Evolutionary conservation across 139 green algal species (phyloP), one percentile per base, ranked within the genome.

Genomic region (Volvox reticuliferus): DNA sequence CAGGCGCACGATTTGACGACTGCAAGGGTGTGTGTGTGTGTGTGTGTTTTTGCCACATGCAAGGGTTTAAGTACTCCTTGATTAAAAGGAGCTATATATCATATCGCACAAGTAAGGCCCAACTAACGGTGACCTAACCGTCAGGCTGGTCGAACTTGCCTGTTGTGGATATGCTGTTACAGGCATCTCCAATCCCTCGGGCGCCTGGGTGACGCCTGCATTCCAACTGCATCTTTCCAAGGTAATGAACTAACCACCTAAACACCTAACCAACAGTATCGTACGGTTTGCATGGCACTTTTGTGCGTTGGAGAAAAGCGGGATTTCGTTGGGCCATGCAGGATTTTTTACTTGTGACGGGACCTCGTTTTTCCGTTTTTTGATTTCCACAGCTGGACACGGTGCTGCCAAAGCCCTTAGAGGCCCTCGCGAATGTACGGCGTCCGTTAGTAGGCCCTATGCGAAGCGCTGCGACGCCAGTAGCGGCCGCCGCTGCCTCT

Each of bases 221-320:
- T 99, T 99, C 87, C 95, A 97, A 86, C 93, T 98, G 62, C 95
- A 97, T 87, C 37, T 82, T 17, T 94, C 91, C 44, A 94, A 94
- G 37, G 68, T 99, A 36, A 96, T 35, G 44, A 55, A 55, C 5
- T 55, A 55, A n/a, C n/a, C n/a, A n/a, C n/a, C n/a, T 55, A 55
- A 5, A 5, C 9, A 55, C 44, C 44, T 55, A 55, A 55, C 44
- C 5, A 55, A 5, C 44, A 55, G 44, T 55, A 9, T 9, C 44
- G 44, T 55, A 55, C 44, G 9, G 9, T 55, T 55, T 55, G 44
- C 44, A 55, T 9, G 44, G 44, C 44, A 55, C 5, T 5, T 55
- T 55, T 55, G 9, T 55, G 9, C 44, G 44, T 55, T 55, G 44
- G 44, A 55, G 44, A 55, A 9, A 5, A 55, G 44, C 44, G 44